These are phyloP conservation scores for Nannizzia gypsea DNA, from an alignment of 2,329 filamentous ascomycete genomes.

Conservation along the genomic window DNA sequence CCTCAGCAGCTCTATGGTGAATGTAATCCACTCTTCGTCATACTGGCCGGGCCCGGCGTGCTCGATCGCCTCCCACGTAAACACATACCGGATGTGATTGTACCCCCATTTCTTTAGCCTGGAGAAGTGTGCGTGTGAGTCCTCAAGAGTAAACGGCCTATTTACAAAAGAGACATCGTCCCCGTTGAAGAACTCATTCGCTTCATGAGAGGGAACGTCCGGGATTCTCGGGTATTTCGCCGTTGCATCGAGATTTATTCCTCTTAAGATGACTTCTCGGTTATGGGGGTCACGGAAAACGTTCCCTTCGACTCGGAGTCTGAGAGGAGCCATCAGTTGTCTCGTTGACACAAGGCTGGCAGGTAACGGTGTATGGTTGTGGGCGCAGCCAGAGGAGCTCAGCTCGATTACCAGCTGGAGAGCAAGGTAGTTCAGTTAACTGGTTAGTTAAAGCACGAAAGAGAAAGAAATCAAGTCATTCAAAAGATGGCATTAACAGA, in stretches of 20 bases:
- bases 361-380: neutral
- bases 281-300: constrained; percentile 71
- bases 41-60: constrained; percentile 81
- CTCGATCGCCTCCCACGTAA: constrained; percentile 99
- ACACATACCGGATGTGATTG: constrained; percentile 92
- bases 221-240: constrained; percentile 78
- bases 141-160: constrained; percentile 69
- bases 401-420: neutral
- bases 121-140: constrained; percentile 77
- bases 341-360: neutral
- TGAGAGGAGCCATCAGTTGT: constrained; percentile 55
- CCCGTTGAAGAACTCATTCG: constrained; percentile 76
- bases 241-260: constrained; percentile 88
- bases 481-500: neutral
- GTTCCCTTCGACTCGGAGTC: constrained; percentile 71
- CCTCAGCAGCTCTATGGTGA: constrained; percentile 75
- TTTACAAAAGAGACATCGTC: constrained; percentile 83
- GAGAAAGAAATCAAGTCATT: neutral
- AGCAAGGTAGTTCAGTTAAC: neutral
- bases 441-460: too few species aligned
- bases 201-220: constrained; percentile 65
- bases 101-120: constrained; percentile 81
- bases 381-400: neutral
- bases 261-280: constrained; percentile 76
- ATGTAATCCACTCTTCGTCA: constrained; percentile 84